Percentiles rank a stretch among this genome's conserved stretches.
These are phyloP conservation scores for Penicillium sumatraense DNA, from an alignment of 2,329 filamentous ascomycete species.

Conservation along the genomic window DNA sequence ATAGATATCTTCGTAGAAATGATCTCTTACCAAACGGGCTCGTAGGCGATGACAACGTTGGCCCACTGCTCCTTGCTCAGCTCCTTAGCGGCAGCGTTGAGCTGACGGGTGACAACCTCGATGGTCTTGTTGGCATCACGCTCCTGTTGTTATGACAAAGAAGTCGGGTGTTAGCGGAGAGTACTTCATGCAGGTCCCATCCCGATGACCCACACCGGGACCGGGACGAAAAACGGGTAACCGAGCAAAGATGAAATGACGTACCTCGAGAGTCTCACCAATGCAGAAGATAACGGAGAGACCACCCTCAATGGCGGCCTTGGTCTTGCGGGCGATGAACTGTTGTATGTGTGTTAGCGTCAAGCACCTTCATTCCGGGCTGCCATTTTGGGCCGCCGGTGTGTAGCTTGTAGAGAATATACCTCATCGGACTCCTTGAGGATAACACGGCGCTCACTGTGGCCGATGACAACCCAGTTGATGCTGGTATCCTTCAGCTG, in stretches of 20 bases:
- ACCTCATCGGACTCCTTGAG: conserved; percentile 80
- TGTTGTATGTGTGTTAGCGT: conserved; percentile 28
- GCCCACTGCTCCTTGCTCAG: conserved; percentile 76
- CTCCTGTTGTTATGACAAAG: conserved; percentile 55
- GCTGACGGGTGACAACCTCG: conserved; percentile 72
- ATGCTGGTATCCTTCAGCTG: conserved; percentile 90
- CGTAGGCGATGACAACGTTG: conserved; percentile 95
- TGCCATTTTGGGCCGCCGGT: not conserved
- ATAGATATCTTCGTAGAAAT: not conserved
- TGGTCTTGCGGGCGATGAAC: conserved; percentile 91
- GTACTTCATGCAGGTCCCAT: conserved; percentile 16
- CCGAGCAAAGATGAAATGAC: conserved; percentile 20
- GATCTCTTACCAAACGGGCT: conserved; percentile 87
- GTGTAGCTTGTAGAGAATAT: conserved; percentile 22
- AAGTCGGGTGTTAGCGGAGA: conserved; percentile 31
- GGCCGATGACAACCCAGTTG: conserved; percentile 88
- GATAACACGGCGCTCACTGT: conserved; percentile 92
- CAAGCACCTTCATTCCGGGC: not conserved
- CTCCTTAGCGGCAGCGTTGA: conserved; percentile 76
- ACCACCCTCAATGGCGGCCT: conserved; percentile 84
- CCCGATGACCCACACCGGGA: conserved; percentile 24
- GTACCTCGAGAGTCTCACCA: conserved; percentile 83
- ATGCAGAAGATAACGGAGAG: conserved; percentile 95
- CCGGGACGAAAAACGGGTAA: conserved; percentile 25
- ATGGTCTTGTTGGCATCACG: conserved; percentile 85